Base-by-base conservation (phyloP, 768 basidiomycete species). In the Tulasnella sp. region DNA sequence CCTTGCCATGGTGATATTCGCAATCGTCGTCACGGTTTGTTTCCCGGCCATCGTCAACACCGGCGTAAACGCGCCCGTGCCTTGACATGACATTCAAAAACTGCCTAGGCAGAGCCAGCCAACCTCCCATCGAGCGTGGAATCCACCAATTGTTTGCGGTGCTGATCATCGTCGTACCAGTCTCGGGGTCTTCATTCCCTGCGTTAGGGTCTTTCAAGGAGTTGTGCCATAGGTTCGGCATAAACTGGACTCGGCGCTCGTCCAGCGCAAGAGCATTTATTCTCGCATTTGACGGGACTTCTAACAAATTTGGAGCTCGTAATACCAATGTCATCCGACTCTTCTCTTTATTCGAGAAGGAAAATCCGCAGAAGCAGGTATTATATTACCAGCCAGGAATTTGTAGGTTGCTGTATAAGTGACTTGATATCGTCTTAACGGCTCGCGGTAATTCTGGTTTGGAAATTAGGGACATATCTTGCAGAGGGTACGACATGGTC, bases 191-290 rank as follows among this genome's bases (percentile, higher is more conserved):
- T n/a, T 44, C 23, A 7, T 42, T 42, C 16, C 39, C 69, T 3
- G 77, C 69, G 20, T 70, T 5, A 1, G 40, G 26, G 32, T 70
- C 26, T 10, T 40, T 75, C 9, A 73, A 75, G 15, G 70, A 1
- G 16, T 72, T n/a, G 73, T 79, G 78, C 78, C 79, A 79, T 7
- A 40, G 61, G 37, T 78, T 79, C 9, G 79, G 44, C 18, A 44
- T 46, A 77, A 79, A 79, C 37, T 79, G 48, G 20, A 74, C 79
- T n/a, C 79, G 79, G 37, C 42, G 79, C 46, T 80, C 79, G 73
- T 80, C 79, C 46, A 16, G 20, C 46, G 23, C 23, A 51, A 51
- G n/a, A 51, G 23, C n/a, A 51, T 51, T 6, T n/a, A 42, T 71
- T 26, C 40, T 71, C 0, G 35, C 37, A 20, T 71, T 71, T 6